phyloP scores from a whole-genome alignment of 2,329 filamentous ascomycete genomes.

The Fusarium tanahbumbuense region DNA sequence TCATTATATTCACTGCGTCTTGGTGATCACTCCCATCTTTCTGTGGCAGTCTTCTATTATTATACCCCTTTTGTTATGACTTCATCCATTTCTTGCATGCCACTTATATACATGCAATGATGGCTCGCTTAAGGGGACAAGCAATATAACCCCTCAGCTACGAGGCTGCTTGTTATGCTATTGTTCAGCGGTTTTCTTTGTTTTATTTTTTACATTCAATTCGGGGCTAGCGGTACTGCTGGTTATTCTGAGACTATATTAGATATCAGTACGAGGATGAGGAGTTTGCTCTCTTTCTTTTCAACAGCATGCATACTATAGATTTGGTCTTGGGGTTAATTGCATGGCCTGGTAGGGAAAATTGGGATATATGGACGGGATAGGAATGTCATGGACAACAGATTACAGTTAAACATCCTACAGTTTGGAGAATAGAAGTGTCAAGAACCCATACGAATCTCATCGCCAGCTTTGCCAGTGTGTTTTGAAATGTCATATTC shows the following conservation, averaged over 20 bases:
- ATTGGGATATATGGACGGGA: background rate
- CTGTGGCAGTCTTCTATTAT: constrained; percentile 5
- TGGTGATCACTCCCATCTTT: constrained; percentile 6
- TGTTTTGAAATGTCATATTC: background rate
- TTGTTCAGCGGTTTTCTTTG: background rate
- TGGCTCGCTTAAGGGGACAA: constrained; percentile 4
- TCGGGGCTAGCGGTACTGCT: background rate
- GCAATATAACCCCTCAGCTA: background rate
- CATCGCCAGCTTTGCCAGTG: background rate
- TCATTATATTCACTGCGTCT: constrained; percentile 13
- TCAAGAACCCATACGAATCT: background rate
- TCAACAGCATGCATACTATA: constrained; percentile 12
- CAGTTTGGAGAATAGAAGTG: background rate
- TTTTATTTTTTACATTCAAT: constrained; percentile 6
- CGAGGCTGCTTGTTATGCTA: constrained; percentile 7
- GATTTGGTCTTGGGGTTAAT: background rate
- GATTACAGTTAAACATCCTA: background rate
- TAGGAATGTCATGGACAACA: background rate
- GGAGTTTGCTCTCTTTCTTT: background rate
- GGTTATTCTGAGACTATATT: constrained; percentile 9
- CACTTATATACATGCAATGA: constrained; percentile 4
- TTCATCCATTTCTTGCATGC: constrained; percentile 7
- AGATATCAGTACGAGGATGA: constrained; percentile 24
- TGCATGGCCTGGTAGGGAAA: constrained; percentile 4
- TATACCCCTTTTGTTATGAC: constrained; percentile 36